phyloP scores from a whole-genome alignment of 2,329 filamentous ascomycete genomes.

The Beauveria brongniartii region DNA sequence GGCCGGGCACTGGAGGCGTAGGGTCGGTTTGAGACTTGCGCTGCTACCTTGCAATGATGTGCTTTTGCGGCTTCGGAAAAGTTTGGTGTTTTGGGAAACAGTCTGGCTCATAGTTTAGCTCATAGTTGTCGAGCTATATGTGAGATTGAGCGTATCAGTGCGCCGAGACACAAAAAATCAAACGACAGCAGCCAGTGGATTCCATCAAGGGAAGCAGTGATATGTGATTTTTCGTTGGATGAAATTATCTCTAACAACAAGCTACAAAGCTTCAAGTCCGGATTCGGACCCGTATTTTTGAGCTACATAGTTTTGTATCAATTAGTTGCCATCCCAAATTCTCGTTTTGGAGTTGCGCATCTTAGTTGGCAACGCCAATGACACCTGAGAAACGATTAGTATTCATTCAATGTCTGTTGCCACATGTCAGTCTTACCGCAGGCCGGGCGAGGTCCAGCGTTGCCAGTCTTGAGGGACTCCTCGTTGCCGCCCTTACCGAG shows the following conservation, averaged over 20 bases:
- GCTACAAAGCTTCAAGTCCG: not conserved
- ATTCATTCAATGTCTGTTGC: not conserved
- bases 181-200: not conserved
- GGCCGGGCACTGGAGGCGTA: not conserved
- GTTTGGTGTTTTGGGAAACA: not conserved
- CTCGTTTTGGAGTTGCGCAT: not conserved
- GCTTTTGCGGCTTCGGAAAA: not conserved
- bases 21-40: not conserved
- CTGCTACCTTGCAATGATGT: not conserved
- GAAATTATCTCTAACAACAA: not conserved
- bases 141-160: too few species aligned
- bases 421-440: slow-evolving; percentile 58
- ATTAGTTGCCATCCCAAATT: not conserved
- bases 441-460: slow-evolving; percentile 85
- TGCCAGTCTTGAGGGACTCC: slow-evolving; percentile 97
- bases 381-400: slow-evolving; percentile 48
- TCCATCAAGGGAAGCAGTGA: not conserved
- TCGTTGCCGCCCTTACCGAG: slow-evolving; percentile 86
- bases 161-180: not conserved
- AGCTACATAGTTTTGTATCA: not conserved
- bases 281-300: not conserved
- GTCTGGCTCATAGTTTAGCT: not conserved
- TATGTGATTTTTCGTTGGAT: not conserved
- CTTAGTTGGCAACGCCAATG: slow-evolving; percentile 75
- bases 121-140: not conserved